A percentile compares a stretch with the other conserved stretches of the same genome.
Evolutionary conservation across 2,329 filamentous ascomycete species (phyloP).

Genomic region (Aureobasidium lini): DNA sequence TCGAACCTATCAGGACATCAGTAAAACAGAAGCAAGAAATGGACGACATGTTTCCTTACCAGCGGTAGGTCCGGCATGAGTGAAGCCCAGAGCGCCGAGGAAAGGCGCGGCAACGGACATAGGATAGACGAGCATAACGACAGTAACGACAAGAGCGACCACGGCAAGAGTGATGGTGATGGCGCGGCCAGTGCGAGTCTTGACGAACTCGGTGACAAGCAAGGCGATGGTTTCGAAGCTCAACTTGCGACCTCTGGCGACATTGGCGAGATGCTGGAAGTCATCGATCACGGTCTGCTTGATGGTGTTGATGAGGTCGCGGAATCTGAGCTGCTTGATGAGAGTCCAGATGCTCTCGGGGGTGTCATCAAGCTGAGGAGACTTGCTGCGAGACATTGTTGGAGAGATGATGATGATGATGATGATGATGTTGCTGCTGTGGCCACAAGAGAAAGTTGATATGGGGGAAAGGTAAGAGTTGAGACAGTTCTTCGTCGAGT

Average conservation of each 20-base stretch:
- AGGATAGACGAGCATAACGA: neutral
- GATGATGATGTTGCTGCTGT: too few relatives aligned
- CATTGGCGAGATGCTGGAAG: neutral
- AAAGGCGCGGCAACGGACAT: neutral
- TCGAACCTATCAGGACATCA: conserved; percentile 17
- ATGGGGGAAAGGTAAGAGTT: too few relatives aligned
- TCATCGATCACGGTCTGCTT: neutral
- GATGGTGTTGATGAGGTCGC: neutral
- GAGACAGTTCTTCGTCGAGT: too few relatives aligned
- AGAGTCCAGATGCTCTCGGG: neutral
- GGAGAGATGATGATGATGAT: neutral
- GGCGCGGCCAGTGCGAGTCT: neutral
- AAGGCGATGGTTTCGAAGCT: neutral
- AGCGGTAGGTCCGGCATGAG: neutral
- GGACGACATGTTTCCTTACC: neutral
- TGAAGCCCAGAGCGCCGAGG: neutral
- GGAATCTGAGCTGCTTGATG: neutral
- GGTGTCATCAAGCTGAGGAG: neutral
- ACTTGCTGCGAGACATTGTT: neutral
- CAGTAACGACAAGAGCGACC: neutral
- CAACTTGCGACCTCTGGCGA: neutral
- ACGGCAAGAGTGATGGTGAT: neutral
- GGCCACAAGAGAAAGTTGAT: too few relatives aligned
- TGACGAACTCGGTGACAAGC: neutral
- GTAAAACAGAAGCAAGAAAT: neutral